Percentiles rank a stretch among this genome's conserved stretches.
Conservation (phyloP, 768 basidiomycete genomes). For the Leccinum imitatum region DNA sequence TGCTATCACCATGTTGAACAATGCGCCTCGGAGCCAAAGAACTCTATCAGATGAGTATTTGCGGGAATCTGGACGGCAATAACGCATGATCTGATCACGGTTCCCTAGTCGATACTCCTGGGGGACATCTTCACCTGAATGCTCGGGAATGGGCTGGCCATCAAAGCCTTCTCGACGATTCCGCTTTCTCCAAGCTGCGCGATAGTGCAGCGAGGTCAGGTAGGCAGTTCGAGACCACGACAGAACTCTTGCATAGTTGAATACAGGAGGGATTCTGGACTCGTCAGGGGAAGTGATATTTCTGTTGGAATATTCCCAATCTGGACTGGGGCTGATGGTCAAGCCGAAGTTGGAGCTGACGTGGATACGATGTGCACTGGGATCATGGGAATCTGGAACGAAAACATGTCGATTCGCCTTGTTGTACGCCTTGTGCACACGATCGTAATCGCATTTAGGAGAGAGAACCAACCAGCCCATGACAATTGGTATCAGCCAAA, state of each 20-base stretch:
- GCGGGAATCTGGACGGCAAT: slow-evolving; percentile 9
- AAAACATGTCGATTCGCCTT: slow-evolving; percentile 12
- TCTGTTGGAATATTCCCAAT: not conserved
- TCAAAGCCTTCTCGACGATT: slow-evolving; percentile 3
- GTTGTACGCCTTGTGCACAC: slow-evolving; percentile 23
- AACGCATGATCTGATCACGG: slow-evolving; percentile 16
- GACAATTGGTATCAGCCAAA: slow-evolving; percentile 44
- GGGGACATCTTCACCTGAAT: not conserved
- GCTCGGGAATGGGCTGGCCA: not conserved
- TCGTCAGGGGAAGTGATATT: slow-evolving; percentile 21
- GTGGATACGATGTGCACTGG: not conserved
- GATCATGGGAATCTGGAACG: not conserved
- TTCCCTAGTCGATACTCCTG: slow-evolving; percentile 19
- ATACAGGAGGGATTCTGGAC: slow-evolving; percentile 12
- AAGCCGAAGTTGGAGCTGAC: slow-evolving; percentile 14
- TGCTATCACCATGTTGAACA: slow-evolving; percentile 29
- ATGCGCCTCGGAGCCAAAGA: slow-evolving; percentile 24
- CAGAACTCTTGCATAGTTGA: slow-evolving; percentile 25
- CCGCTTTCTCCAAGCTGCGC: slow-evolving; percentile 14
- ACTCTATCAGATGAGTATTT: not conserved
- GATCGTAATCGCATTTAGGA: slow-evolving; percentile 37
- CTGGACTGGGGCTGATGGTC: slow-evolving; percentile 13
- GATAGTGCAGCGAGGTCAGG: slow-evolving; percentile 16
- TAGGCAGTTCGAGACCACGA: slow-evolving; percentile 23
- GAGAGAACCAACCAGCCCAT: slow-evolving; percentile 42